phyloP scores from a whole-genome alignment of 805 yeast genomes.

The Candida sanyiensis region DNA sequence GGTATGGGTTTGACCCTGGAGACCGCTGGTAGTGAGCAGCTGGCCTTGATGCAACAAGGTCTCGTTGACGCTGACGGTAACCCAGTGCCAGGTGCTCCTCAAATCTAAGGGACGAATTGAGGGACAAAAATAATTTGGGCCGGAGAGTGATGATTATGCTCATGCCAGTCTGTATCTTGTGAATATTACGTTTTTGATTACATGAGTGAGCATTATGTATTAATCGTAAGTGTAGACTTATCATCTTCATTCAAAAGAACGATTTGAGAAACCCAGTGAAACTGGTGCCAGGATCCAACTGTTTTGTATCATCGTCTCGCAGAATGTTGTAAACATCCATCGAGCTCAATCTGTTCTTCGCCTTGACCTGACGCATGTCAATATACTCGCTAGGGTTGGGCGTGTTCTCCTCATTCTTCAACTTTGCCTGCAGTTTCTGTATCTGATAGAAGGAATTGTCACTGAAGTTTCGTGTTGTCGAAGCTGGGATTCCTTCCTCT shows the following conservation, averaged over 20 bases:
- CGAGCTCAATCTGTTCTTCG: constrained; percentile 18
- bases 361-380: constrained; percentile 6
- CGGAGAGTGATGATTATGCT: background rate
- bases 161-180: constrained; percentile 6
- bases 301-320: constrained; percentile 12
- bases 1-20: constrained; percentile 96
- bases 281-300: constrained; percentile 12
- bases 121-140: background rate
- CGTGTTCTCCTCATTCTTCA: constrained; percentile 2
- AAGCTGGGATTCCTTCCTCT: background rate
- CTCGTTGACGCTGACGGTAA: constrained; percentile 77
- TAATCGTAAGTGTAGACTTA: background rate
- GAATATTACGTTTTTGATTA: constrained; percentile 5
- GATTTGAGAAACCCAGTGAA: constrained; percentile 20
- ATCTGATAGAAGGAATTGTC: constrained; percentile 9
- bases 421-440: constrained; percentile 9
- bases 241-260: constrained; percentile 9
- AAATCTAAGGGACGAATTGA: constrained; percentile 29
- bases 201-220: background rate
- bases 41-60: constrained; percentile 87
- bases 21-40: constrained; percentile 90
- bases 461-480: constrained; percentile 8
- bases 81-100: constrained; percentile 78
- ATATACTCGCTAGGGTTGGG: constrained; percentile 4
- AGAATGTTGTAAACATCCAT: constrained; percentile 23